Evolutionary conservation across 2,329 filamentous ascomycete genomes (phyloP).

Genomic region (Colletotrichum sp.): DNA sequence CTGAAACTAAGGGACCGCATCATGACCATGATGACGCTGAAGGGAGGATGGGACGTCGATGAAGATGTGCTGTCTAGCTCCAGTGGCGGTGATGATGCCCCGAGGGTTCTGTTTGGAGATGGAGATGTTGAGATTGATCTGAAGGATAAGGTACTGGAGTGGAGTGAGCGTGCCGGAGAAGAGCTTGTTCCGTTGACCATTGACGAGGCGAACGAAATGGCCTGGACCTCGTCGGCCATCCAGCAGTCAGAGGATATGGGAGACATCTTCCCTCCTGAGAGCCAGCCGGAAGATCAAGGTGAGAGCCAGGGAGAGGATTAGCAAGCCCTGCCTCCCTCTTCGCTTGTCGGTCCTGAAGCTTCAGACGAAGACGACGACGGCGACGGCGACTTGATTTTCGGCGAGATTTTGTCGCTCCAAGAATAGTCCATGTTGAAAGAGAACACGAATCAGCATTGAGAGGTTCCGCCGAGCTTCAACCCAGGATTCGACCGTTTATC

Average conservation of each 20-base stretch:
- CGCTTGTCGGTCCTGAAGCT: too few relatives aligned
- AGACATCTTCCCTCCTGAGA: neutral
- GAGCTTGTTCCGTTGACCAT: neutral
- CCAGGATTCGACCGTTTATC: too few relatives aligned
- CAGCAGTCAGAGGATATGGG: neutral
- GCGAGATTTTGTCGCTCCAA: too few relatives aligned
- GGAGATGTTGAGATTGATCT: neutral
- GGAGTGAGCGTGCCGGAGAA: neutral
- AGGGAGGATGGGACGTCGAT: rapidly evolving
- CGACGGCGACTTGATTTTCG: too few relatives aligned
- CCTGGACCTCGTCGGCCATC: neutral
- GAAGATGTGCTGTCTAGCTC: neutral
- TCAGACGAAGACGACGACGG: too few relatives aligned
- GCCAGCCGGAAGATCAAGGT: neutral
- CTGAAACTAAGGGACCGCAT: neutral
- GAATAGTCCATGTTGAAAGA: too few relatives aligned
- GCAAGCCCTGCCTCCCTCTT: neutral
- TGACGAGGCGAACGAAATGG: rapidly evolving
- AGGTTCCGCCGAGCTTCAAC: too few relatives aligned
- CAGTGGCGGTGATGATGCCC: neutral
- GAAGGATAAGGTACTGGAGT: neutral
- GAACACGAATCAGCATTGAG: too few relatives aligned
- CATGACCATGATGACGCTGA: neutral
- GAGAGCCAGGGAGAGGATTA: neutral
- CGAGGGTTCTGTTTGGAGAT: neutral